phyloP scores from a whole-genome alignment of 208 protist genomes.

The Herpetomonas samuelpessoai region DNA sequence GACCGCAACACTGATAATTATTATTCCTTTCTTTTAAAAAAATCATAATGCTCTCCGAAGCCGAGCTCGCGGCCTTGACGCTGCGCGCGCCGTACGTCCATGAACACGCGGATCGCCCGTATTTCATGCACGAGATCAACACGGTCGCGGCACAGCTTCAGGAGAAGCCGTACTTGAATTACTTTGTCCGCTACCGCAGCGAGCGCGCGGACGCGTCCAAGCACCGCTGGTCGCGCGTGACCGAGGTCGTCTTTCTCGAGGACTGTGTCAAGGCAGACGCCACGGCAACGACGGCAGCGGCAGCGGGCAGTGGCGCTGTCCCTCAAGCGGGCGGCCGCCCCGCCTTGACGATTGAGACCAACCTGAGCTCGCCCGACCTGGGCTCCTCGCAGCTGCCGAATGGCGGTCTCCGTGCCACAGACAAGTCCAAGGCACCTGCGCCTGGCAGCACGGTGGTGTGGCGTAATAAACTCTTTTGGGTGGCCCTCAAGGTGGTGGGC shows the following conservation, averaged over 20 bases:
- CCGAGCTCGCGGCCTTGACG: constrained; percentile 46
- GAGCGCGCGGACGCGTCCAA: constrained; percentile 37
- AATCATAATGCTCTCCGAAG: constrained; percentile 27
- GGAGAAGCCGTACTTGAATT: constrained; percentile 45
- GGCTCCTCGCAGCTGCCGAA: too few species aligned
- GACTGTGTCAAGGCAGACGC: constrained; percentile 2
- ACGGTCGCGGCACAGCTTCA: constrained; percentile 16
- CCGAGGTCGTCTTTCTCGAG: constrained; percentile 23
- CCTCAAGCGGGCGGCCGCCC: too few species aligned
- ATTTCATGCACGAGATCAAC: constrained; percentile 60
- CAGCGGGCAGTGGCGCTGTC: neutral
- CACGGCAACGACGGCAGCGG: neutral
- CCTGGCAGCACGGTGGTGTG: constrained; percentile 25
- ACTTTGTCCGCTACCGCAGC: constrained; percentile 63
- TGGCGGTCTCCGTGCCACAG: too few species aligned
- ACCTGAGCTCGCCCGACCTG: neutral
- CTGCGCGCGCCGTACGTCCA: constrained; percentile 64
- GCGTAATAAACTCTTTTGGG: constrained; percentile 58
- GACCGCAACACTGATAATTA: neutral
- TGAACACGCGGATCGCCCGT: constrained; percentile 52
- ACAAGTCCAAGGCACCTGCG: constrained; percentile 1
- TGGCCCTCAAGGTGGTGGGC: constrained; percentile 47
- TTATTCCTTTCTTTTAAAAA: constrained; percentile 8
- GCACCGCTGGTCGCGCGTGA: constrained; percentile 61
- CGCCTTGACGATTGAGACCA: too few species aligned